Base-by-base conservation (phyloP, 768 basidiomycete genomes). In the Calocybe cyanea region DNA sequence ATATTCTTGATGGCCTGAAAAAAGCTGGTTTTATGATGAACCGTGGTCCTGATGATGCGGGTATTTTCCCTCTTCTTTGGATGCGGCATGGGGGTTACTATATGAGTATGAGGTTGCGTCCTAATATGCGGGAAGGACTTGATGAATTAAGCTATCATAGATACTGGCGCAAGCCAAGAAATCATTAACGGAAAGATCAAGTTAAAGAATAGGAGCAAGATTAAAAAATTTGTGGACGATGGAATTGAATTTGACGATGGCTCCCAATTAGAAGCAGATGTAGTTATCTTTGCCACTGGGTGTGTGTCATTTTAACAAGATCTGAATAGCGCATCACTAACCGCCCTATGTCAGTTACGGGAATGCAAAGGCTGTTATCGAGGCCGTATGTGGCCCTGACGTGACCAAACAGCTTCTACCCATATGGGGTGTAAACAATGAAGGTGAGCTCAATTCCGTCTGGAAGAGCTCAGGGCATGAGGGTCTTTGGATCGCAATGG, bases 131-230 rank as follows among this genome's bases (percentile, higher is more conserved):
- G 25, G 1, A 13, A 15, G 7, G 3, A 13, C 14, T 21, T 18
- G 24, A 25, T 17, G 32, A 7, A n/a, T 17, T 20, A 25, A 37
- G 9, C 6, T 15, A n/a, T 18, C 25, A 15, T 41, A 80, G 80
- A 81, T 51, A 73, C 75, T 15, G 82, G 82, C 24, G 78, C 75
- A 8, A 76, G 76, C 48, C 73, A 83, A 59, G 64, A 78, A 51
- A 77, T 86, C 55, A 73, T 76, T 36, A 79, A 84, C 54, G 81
- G 83, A 4, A 77, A 80, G 57, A 81, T 87, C 68, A 84, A 83
- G 59, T 62, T 87, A 45, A 86, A 85, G 65, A 81, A 75, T 62
- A 80, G 80, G 45, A 64, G 65, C 38, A 63, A 68, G 37, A 75
- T 85, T 44, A 59, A 69, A 44, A 57, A 57, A 17, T 77, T 79